Conservation (phyloP, 805 yeast species). For the Wickerhamia fluorescens region DNA sequence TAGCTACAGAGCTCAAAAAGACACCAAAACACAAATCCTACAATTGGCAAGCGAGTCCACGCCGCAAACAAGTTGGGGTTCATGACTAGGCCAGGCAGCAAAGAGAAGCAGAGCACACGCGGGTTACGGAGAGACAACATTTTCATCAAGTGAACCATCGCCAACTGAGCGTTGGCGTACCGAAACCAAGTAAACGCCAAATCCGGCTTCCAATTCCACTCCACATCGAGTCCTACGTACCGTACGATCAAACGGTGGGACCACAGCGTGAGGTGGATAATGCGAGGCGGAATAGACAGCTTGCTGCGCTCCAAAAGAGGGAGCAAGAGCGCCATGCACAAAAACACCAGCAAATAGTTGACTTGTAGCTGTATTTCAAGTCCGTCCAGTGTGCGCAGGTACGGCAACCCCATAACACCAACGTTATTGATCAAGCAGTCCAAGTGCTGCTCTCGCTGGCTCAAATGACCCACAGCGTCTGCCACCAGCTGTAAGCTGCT, state of each 20-base stretch:
- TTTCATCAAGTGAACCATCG: slow-evolving; percentile 67
- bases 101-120: slow-evolving; percentile 52
- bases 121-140: slow-evolving; percentile 63
- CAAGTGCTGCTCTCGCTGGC: slow-evolving; percentile 39
- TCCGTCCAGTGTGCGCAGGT: slow-evolving; percentile 52
- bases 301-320: slow-evolving; percentile 42
- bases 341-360: slow-evolving; percentile 68
- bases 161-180: slow-evolving; percentile 70
- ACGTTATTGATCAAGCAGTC: slow-evolving; percentile 71
- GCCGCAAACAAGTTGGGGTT: slow-evolving; percentile 67
- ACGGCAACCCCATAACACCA: slow-evolving; percentile 76
- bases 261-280: slow-evolving; percentile 57
- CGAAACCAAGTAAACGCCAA: slow-evolving; percentile 70
- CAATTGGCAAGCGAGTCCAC: slow-evolving; percentile 69
- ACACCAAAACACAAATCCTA: slow-evolving; percentile 72
- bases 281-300: slow-evolving; percentile 39
- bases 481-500: slow-evolving; percentile 26
- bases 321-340: slow-evolving; percentile 55
- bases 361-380: slow-evolving; percentile 79
- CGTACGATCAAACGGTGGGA: slow-evolving; percentile 51
- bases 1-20: slow-evolving; percentile 62
- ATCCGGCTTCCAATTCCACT: slow-evolving; percentile 56
- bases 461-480: slow-evolving; percentile 41
- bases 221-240: slow-evolving; percentile 40
- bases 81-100: slow-evolving; percentile 87